Evolutionary conservation across 345 rosid genomes (phyloP).

Genomic region (Dipteronia dyeriana): DNA sequence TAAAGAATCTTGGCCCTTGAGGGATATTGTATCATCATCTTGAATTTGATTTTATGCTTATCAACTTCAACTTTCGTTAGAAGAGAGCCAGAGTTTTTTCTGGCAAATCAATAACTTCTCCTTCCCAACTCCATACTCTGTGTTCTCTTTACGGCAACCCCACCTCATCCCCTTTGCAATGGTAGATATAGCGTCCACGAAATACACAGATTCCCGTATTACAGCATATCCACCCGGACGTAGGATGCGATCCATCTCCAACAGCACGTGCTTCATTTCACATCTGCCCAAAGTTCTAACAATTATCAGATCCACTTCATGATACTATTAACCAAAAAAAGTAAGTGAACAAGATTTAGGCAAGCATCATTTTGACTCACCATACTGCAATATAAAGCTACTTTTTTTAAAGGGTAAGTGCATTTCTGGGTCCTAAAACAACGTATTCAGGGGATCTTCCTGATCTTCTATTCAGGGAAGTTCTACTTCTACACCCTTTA

Average conservation of each 20-base stretch:
- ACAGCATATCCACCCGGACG: slow-evolving; percentile 77
- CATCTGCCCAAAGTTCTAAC: slow-evolving; percentile 53
- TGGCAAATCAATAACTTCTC: slow-evolving; percentile 88
- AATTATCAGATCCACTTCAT: slow-evolving; percentile 18
- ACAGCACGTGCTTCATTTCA: slow-evolving; percentile 76
- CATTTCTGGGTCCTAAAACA: background rate
- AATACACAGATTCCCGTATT: slow-evolving; percentile 80
- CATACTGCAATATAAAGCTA: background rate
- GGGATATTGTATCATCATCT: background rate
- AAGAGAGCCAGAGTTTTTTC: slow-evolving; percentile 88
- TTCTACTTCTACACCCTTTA: no score
- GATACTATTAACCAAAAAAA: background rate
- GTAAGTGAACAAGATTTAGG: background rate
- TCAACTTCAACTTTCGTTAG: slow-evolving; percentile 48
- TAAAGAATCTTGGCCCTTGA: background rate
- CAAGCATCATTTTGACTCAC: background rate
- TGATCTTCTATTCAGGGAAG: no score
- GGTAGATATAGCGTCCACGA: slow-evolving; percentile 54
- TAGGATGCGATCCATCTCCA: slow-evolving; percentile 92
- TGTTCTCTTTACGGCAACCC: slow-evolving; percentile 75
- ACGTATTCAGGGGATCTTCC: background rate
- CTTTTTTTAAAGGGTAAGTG: background rate
- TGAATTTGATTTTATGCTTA: background rate
- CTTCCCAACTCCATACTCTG: slow-evolving; percentile 60
- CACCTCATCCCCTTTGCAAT: slow-evolving; percentile 85